A percentile compares a stretch with the other conserved stretches of the same genome.
Conservation (phyloP, 2,329 filamentous ascomycete species). For the Penicillium sp. region DNA sequence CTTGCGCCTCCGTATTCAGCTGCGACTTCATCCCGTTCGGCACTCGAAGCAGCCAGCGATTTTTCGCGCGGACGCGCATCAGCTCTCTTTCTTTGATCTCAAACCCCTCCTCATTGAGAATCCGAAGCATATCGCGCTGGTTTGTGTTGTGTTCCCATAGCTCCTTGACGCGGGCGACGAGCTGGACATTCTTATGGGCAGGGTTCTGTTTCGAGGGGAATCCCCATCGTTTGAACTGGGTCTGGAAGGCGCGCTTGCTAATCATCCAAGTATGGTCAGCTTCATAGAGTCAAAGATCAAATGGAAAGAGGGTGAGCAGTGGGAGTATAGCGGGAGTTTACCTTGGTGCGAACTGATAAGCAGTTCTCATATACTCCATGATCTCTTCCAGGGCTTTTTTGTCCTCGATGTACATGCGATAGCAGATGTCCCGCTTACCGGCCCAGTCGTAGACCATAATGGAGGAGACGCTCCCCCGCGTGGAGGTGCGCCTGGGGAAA, state of each 20-base stretch:
- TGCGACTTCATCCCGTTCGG: slow-evolving; percentile 62
- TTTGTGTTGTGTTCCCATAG: slow-evolving; percentile 76
- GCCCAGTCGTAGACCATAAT: slow-evolving; percentile 67
- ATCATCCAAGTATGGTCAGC: background rate
- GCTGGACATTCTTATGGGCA: slow-evolving; percentile 68
- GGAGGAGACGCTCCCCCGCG: slow-evolving; percentile 28
- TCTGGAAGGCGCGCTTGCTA: slow-evolving; percentile 75
- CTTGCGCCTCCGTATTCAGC: slow-evolving; percentile 30
- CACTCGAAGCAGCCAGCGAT: slow-evolving; percentile 69
- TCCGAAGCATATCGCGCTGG: slow-evolving; percentile 74
- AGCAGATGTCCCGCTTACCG: slow-evolving; percentile 67
- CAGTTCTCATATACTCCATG: slow-evolving; percentile 69
- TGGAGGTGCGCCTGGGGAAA: slow-evolving; percentile 32
- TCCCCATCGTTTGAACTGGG: slow-evolving; percentile 76
- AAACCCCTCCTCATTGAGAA: slow-evolving; percentile 73
- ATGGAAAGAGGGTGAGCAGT: background rate
- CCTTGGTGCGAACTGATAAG: slow-evolving; percentile 72
- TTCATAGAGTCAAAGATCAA: background rate
- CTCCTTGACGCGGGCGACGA: slow-evolving; percentile 72
- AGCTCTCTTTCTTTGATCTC: slow-evolving; percentile 73
- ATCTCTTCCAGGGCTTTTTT: slow-evolving; percentile 74
- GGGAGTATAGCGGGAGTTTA: slow-evolving; percentile 44
- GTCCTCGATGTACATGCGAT: slow-evolving; percentile 76
- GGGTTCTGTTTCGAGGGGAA: slow-evolving; percentile 77
- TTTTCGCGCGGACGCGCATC: slow-evolving; percentile 69